phyloP scores from a whole-genome alignment of 768 basidiomycete genomes.

The Macrolepiota dolichaula region DNA sequence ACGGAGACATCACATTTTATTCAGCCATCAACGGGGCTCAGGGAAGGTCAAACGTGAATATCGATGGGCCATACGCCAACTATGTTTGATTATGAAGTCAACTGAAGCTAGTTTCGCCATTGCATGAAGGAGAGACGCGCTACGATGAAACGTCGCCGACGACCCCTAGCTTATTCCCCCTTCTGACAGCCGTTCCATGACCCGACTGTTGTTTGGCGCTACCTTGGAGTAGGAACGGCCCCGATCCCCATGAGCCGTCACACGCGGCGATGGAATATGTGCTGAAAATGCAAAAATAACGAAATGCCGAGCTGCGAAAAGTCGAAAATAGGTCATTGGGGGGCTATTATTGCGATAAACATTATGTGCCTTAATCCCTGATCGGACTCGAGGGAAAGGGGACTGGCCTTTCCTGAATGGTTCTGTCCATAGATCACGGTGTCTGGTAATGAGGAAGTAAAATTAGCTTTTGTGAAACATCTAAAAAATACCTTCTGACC shows the following conservation, averaged over 20 bases:
- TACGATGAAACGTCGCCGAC: too few species aligned
- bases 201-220: background rate
- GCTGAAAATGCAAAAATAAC: background rate
- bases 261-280: background rate
- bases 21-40: too few species aligned
- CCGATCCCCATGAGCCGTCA: background rate
- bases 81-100: background rate
- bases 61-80: background rate
- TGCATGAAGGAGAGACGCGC: too few species aligned
- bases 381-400: background rate
- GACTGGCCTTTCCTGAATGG: too few species aligned
- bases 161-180: background rate
- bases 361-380: background rate
- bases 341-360: background rate
- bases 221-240: background rate
- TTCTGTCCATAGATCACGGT: background rate
- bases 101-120: too few species aligned
- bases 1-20: background rate
- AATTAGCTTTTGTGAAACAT: background rate
- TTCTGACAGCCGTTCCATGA: too few species aligned
- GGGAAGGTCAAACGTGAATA: background rate
- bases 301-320: background rate
- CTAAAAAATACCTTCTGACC: too few species aligned
- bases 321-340: background rate
- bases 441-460: background rate